Conservation (phyloP, 225 moss, liverwort and hornwort species). For the Lunularia cruciata region DNA sequence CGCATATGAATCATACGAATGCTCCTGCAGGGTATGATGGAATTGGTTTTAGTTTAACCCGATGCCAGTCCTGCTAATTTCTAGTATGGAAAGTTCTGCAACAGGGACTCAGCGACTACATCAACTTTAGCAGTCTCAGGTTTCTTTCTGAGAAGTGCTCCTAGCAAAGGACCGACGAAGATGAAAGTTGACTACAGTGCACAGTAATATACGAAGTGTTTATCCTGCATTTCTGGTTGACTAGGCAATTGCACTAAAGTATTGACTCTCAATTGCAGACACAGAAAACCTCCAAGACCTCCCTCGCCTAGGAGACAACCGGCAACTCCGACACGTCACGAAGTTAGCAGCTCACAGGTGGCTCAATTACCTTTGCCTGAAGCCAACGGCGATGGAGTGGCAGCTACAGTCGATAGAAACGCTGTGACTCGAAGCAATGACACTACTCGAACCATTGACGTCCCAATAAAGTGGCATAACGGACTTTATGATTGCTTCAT, state of each 20-base stretch:
- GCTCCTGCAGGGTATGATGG: too few species aligned
- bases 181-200: too few species aligned
- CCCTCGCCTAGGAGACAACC: not conserved
- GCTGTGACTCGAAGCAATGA: not conserved
- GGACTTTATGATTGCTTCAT: constrained; percentile 49
- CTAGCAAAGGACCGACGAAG: too few species aligned
- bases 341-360: constrained; percentile 10
- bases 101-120: too few species aligned
- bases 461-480: constrained; percentile 40
- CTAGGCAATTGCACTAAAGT: too few species aligned
- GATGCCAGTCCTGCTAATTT: too few species aligned
- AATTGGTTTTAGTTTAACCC: too few species aligned
- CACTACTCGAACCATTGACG: constrained; percentile 7
- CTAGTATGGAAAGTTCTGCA: too few species aligned
- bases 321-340: not conserved
- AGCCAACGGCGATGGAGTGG: not conserved
- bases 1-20: not conserved
- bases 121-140: too few species aligned
- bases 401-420: not conserved
- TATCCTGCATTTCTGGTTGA: too few species aligned
- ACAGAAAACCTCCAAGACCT: not conserved
- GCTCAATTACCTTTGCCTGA: constrained; percentile 12
- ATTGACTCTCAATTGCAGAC: constrained; percentile 7
- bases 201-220: too few species aligned
- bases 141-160: too few species aligned